Evolutionary conservation across 176 grass and related monocot species (phyloP).

Genomic region (Hordeum marinum): DNA sequence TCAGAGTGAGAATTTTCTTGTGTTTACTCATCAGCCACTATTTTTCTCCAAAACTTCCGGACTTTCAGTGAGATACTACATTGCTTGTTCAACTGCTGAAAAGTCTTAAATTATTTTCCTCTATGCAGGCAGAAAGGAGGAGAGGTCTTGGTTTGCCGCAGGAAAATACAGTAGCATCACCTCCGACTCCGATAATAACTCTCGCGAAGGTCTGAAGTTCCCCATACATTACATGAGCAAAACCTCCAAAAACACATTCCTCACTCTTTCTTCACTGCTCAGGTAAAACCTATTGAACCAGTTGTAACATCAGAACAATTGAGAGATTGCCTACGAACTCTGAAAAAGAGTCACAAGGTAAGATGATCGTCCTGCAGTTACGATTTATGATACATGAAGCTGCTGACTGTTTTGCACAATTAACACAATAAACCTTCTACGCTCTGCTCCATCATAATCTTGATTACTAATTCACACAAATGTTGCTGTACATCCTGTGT

Average conservation of each 20-base stretch:
- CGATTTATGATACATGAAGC: neutral
- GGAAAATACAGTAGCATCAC: slow-evolving; percentile 37
- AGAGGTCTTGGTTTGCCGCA: slow-evolving; percentile 46
- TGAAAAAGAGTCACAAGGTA: slow-evolving; percentile 87
- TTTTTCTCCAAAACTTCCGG: neutral
- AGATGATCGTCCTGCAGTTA: neutral
- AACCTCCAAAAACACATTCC: neutral
- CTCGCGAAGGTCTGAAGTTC: slow-evolving; percentile 36
- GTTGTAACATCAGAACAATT: slow-evolving; percentile 48
- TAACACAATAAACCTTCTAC: neutral
- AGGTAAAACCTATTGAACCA: slow-evolving; percentile 45
- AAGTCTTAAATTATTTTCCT: neutral
- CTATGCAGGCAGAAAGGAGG: slow-evolving; percentile 67
- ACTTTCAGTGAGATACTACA: neutral
- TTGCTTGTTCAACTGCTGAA: neutral
- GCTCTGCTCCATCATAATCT: neutral
- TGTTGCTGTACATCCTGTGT: neutral
- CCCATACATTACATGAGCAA: neutral
- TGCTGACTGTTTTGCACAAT: neutral
- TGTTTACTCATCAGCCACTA: neutral
- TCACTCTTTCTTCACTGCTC: slow-evolving; percentile 18
- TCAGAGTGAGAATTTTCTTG: neutral
- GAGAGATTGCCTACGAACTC: slow-evolving; percentile 60
- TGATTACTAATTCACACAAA: neutral
- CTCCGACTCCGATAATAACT: slow-evolving; percentile 10